A percentile compares a stretch with the other conserved stretches of the same genome.
Conservation (phyloP, 23 red algal genomes). For the Gracilaria domingensis region DNA sequence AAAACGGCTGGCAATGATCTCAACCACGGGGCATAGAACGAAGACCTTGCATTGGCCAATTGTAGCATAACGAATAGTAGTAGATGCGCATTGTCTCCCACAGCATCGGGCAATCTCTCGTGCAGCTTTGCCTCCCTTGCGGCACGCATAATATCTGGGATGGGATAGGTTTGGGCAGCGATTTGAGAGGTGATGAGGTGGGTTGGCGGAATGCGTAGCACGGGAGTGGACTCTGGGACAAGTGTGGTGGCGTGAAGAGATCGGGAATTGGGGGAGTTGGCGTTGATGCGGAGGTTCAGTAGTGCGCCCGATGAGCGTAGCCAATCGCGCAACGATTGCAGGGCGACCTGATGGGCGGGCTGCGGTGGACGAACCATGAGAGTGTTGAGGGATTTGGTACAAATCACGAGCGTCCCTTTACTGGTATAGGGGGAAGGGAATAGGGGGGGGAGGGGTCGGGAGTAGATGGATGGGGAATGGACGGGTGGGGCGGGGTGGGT, state of each 20-base stretch:
- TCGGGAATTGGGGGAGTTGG: neutral
- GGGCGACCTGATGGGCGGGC: conserved; percentile 9
- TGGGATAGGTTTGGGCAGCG: conserved; percentile 6
- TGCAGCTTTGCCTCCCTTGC: neutral
- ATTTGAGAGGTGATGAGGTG: neutral
- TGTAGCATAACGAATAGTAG: conserved; percentile 43
- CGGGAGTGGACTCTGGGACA: neutral
- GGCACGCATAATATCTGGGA: conserved; percentile 10
- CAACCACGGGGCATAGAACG: conserved; percentile 31
- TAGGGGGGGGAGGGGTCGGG: neutral
- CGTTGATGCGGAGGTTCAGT: conserved; percentile 3
- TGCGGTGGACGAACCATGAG: conserved; percentile 32
- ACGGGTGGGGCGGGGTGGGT: neutral
- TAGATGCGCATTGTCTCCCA: conserved; percentile 25
- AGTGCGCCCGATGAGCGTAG: neutral
- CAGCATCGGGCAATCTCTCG: conserved; percentile 43
- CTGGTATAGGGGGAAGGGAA: neutral
- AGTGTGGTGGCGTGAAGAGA: neutral
- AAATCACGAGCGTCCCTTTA: neutral
- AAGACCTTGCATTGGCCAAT: neutral
- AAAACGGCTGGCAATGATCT: conserved; percentile 18
- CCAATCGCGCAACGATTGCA: conserved; percentile 2
- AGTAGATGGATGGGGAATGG: neutral
- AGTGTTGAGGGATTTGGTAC: neutral
- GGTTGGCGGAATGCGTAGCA: conserved; percentile 1